Conservation (phyloP, 2,329 filamentous ascomycete species). For the Fusarium poae region DNA sequence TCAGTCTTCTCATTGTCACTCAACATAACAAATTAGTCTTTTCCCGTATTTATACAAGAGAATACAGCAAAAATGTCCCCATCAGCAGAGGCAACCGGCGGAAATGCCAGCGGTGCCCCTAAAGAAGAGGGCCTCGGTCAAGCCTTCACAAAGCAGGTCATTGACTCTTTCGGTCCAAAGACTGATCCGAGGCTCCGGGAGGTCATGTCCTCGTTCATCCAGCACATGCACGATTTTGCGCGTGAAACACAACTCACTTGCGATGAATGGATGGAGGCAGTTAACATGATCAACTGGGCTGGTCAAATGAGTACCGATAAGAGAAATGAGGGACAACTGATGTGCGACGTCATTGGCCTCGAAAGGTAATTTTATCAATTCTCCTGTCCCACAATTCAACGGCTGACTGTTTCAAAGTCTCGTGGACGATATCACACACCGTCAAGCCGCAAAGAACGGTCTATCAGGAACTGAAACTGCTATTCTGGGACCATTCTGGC, state of each 20-base stretch:
- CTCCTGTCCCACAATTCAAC: rapidly evolving
- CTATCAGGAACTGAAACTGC: constrained; percentile 76
- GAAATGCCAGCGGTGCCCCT: constrained; percentile 52
- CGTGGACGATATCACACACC: constrained; percentile 85
- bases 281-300: constrained; percentile 69
- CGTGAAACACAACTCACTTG: constrained; percentile 82
- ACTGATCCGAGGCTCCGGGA: constrained; percentile 75
- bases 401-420: constrained; percentile 56
- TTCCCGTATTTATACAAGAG: background rate
- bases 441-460: constrained; percentile 59
- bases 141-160: constrained; percentile 78
- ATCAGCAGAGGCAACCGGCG: constrained; percentile 58
- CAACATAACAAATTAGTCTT: background rate
- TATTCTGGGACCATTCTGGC: constrained; percentile 89
- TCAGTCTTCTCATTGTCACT: background rate
- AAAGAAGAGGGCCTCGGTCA: constrained; percentile 51
- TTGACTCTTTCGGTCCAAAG: constrained; percentile 80
- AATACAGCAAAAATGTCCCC: constrained; percentile 52
- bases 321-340: constrained; percentile 79
- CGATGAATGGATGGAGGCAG: constrained; percentile 83
- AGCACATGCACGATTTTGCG: constrained; percentile 84
- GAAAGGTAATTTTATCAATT: constrained; percentile 65
- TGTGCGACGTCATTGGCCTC: constrained; percentile 80
- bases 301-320: constrained; percentile 77
- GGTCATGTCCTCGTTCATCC: constrained; percentile 76